Conservation (phyloP, 371 early-diverging fungal species). For the Dinochytrium kinnereticum region DNA sequence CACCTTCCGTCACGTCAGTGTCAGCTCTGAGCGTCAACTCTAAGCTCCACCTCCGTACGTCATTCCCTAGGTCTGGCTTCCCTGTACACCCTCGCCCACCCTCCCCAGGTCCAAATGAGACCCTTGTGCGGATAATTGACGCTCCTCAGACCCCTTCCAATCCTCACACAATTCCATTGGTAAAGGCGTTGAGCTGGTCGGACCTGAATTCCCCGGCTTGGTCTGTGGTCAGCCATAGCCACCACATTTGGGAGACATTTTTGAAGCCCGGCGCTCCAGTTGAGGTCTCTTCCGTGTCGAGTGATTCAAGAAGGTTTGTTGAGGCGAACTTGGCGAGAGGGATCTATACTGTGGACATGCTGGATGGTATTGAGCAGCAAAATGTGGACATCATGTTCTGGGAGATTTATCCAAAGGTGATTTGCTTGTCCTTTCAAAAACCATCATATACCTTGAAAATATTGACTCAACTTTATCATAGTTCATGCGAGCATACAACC, state of each 20-base stretch:
- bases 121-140: background rate
- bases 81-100: background rate
- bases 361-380: constrained; percentile 11
- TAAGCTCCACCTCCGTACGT: background rate
- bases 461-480: background rate
- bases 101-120: background rate
- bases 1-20: background rate
- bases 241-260: background rate
- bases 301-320: background rate
- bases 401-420: constrained; percentile 6
- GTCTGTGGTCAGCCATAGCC: background rate
- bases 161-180: background rate
- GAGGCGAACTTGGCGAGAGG: constrained; percentile 1
- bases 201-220: background rate
- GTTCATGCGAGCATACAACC: constrained; percentile 5
- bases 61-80: background rate
- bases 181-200: background rate
- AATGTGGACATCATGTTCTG: constrained; percentile 8
- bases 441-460: no score
- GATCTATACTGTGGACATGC: background rate
- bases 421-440: background rate
- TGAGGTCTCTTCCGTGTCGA: background rate
- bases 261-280: background rate
- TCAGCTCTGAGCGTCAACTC: no score
- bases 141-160: background rate